Conservation (phyloP, 176 grass and related monocot genomes). For the Zoysia pacifica region DNA sequence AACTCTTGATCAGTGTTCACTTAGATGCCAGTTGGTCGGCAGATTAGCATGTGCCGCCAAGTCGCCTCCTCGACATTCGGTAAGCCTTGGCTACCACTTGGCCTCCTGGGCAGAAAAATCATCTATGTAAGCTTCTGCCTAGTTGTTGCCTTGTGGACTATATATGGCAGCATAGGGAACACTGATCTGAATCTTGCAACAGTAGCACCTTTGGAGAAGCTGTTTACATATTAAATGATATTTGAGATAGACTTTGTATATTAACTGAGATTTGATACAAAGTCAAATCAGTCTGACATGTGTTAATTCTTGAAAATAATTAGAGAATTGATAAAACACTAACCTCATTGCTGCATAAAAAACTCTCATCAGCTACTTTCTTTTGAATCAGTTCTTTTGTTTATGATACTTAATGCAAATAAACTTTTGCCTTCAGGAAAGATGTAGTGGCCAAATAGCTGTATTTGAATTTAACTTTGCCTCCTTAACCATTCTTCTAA, state of each 20-base stretch:
- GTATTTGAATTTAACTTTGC: neutral
- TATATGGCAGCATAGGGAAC: neutral
- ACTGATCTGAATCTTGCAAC: neutral
- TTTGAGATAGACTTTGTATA: too few species aligned
- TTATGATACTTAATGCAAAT: slow-evolving; percentile 17
- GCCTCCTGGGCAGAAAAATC: too few species aligned
- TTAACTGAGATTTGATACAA: neutral
- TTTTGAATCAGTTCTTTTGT: neutral
- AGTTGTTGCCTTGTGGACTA: neutral
- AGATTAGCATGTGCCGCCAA: too few species aligned
- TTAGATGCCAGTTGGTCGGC: too few species aligned
- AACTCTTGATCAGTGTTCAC: neutral
- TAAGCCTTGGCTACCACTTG: too few species aligned
- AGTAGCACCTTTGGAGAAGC: neutral
- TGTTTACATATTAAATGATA: neutral
- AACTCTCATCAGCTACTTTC: neutral
- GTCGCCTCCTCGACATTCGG: too few species aligned
- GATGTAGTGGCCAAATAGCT: neutral
- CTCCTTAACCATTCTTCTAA: slow-evolving; percentile 17
- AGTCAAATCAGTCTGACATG: neutral
- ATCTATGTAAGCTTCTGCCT: neutral
- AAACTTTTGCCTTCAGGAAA: neutral
- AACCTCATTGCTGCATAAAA: neutral
- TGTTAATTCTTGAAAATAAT: slow-evolving; percentile 8
- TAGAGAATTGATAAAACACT: slow-evolving; percentile 11